A percentile compares a stretch with the other conserved stretches of the same genome.
Evolutionary conservation across 2,329 filamentous ascomycete species (phyloP).

Genomic region (Ustulina deusta): DNA sequence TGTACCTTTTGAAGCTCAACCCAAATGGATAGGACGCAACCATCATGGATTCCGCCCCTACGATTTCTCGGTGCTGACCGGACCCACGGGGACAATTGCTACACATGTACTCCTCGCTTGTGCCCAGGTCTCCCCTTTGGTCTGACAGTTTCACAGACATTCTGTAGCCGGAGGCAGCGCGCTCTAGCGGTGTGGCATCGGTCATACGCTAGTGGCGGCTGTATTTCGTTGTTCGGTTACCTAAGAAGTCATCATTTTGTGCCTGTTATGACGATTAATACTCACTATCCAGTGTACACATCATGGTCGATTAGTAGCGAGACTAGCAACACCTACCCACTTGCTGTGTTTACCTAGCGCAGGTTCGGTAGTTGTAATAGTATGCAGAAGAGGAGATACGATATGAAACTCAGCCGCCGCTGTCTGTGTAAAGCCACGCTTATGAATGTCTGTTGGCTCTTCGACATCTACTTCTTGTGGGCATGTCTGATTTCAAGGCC

Average conservation of each 20-base stretch:
- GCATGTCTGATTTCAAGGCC: too few relatives aligned
- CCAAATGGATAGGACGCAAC: neutral
- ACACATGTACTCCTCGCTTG: constrained; percentile 4
- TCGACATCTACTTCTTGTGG: too few relatives aligned
- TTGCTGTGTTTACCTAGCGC: too few relatives aligned
- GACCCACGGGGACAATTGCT: neutral
- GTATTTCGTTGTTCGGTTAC: neutral
- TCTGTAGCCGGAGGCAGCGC: constrained; percentile 16
- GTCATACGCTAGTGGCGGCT: constrained; percentile 16
- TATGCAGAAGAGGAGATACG: too few relatives aligned
- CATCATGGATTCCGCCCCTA: neutral
- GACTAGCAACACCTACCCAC: neutral
- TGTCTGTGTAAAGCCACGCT: too few relatives aligned
- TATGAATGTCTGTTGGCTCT: too few relatives aligned
- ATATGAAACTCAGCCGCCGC: too few relatives aligned
- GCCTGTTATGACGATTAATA: neutral
- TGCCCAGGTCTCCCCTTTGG: constrained; percentile 20
- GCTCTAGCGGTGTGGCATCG: constrained; percentile 16
- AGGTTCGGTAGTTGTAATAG: too few relatives aligned
- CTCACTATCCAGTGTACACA: neutral
- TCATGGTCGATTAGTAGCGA: neutral
- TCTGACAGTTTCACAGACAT: constrained; percentile 20
- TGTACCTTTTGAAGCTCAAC: neutral
- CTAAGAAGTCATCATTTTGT: constrained; percentile 5
- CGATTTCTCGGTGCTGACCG: neutral